A percentile compares a stretch with the other conserved stretches of the same genome.
Conservation (phyloP, 2,329 filamentous ascomycete species). For the Aspergillus neotritici region DNA sequence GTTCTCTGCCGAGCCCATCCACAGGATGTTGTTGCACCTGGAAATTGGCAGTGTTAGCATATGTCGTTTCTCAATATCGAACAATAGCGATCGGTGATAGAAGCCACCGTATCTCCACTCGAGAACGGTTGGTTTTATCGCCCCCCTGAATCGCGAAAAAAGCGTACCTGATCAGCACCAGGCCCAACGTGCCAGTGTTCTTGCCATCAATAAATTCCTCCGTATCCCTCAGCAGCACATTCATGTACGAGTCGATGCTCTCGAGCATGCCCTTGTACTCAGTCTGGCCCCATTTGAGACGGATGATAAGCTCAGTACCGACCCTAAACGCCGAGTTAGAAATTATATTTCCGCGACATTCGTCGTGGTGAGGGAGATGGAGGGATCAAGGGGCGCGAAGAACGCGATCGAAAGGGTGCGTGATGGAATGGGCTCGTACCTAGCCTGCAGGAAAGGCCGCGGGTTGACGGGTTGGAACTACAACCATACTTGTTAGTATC, state of each 20-base stretch:
- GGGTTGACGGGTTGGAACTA: constrained; percentile 93
- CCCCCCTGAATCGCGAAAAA: background rate
- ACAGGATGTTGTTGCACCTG: constrained; percentile 96
- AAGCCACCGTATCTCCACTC: too few relatives aligned
- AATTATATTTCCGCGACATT: background rate
- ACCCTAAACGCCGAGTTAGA: constrained; percentile 51
- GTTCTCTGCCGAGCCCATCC: constrained; percentile 62
- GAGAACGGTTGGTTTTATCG: too few relatives aligned
- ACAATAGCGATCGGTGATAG: too few relatives aligned
- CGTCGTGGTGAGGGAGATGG: background rate
- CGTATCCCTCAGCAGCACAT: constrained; percentile 84
- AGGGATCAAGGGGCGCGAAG: too few relatives aligned
- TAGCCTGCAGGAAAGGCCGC: constrained; percentile 87
- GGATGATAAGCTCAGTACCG: constrained; percentile 83
- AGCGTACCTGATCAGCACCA: constrained; percentile 80
- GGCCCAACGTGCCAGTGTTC: constrained; percentile 75
- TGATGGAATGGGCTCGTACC: constrained; percentile 53
- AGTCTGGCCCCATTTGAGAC: constrained; percentile 95
- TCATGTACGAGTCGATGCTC: constrained; percentile 98
- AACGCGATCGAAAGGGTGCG: background rate
- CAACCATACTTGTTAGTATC: constrained; percentile 16
- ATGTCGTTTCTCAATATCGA: too few relatives aligned
- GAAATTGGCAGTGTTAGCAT: background rate
- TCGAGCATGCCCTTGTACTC: constrained; percentile 94
- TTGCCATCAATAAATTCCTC: constrained; percentile 90